Percentiles rank a stretch among this genome's conserved stretches.
Evolutionary conservation across 2,329 filamentous ascomycete genomes (phyloP).

Genomic region (Scedosporium apiospermum): DNA sequence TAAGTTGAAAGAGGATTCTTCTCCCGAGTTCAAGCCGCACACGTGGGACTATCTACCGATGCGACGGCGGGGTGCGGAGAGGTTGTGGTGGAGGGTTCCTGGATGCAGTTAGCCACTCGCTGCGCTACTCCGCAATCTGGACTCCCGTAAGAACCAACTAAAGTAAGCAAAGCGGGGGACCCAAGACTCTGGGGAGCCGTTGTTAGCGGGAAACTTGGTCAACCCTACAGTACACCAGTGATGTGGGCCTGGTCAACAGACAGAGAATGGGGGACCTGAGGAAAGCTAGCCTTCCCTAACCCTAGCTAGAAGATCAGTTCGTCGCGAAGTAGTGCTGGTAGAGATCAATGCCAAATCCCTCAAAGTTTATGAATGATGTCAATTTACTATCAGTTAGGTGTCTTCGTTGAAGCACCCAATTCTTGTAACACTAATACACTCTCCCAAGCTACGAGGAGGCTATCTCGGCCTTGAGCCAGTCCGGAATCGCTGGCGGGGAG

Average conservation of each 20-base stretch:
- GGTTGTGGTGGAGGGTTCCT: neutral
- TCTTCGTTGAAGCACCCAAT: too few species aligned
- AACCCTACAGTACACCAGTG: too few species aligned
- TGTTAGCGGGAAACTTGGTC: too few species aligned
- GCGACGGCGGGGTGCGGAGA: neutral
- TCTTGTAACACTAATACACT: neutral
- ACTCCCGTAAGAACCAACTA: neutral
- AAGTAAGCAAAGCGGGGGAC: neutral
- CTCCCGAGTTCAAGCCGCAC: neutral
- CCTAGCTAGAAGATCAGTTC: too few species aligned
- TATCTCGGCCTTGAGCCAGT: slow-evolving; percentile 50
- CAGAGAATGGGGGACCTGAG: neutral
- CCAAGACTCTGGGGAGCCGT: neutral
- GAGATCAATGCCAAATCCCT: neutral
- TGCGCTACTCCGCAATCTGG: neutral
- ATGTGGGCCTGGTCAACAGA: neutral
- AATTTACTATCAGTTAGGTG: neutral
- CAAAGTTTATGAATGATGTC: neutral
- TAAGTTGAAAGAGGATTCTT: neutral
- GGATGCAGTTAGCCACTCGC: neutral
- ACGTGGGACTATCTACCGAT: neutral
- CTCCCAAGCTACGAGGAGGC: neutral
- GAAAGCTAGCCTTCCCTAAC: neutral
- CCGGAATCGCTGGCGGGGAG: slow-evolving; percentile 45
- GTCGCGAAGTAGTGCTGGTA: neutral